Evolutionary conservation across 1,284 basidiomycete species (phyloP), one percentile per base, ranked within the genome.

Genomic region (Tilletia horrida): DNA sequence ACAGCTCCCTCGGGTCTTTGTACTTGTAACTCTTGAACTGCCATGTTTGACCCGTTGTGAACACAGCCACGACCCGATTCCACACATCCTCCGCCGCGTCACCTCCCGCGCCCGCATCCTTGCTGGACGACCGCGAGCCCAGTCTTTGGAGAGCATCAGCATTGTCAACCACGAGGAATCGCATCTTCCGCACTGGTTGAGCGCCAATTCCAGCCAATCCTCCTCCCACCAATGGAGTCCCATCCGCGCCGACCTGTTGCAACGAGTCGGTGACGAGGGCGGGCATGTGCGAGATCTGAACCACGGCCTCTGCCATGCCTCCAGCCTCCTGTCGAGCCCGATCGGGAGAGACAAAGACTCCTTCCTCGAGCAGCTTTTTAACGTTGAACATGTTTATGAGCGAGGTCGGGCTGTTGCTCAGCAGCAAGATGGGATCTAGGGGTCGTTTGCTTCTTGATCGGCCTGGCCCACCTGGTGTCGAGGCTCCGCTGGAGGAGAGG

Each of bases 341-440:
- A 67, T 78, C 75, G n/a, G 73, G 65, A 13, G 68, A 66, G 7
- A 84, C 88, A 76, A 84, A 93, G 87, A 88, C 84, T 1, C 93
- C 88, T 77, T 97, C 91, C 83, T 97, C 92, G 18, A 98, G 84
- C 82, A 97, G 95, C 57, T 87, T 87, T 81, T 92, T 92, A 69
- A 97, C 92, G 82, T 98, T 98, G 86, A 94, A 90, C 92, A 98
- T 96, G 3, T 92, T 97, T 78, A 98, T 88, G 65, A 98, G 87
- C 8, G 93, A 89, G 0, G 94, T 97, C 0, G 93, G 93, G 0
- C 92, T 93, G 0, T 93, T 96, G 0, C 93, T 95, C 45, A 98
- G 93, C 83, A 97, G 89, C 81, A 97, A 94, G 79, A 98, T 97
- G 0, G 94, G 94, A 82, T 90, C 75, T 65, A 78, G 78, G 2